Conservation (phyloP, 768 basidiomycete genomes). For the Lactifluus hygrophoroides region DNA sequence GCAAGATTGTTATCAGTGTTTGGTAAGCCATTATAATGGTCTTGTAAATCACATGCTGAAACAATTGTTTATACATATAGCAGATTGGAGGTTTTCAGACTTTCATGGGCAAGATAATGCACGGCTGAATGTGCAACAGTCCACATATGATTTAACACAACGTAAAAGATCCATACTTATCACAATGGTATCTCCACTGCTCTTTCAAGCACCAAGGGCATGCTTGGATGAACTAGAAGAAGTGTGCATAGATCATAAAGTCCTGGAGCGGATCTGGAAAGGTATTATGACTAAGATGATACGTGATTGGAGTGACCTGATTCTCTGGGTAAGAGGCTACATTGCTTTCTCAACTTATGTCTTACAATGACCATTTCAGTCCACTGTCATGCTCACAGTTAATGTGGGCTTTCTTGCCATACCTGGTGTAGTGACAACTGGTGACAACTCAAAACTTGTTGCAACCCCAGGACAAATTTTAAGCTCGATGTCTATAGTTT, state of each 20-base stretch:
- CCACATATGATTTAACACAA: too few species aligned
- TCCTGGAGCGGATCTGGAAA: neutral
- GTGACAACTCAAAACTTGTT: neutral
- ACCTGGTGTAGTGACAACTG: slow-evolving; percentile 1
- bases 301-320: neutral
- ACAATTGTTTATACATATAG: neutral
- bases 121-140: neutral
- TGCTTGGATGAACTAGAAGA: too few species aligned
- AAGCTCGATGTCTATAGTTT: slow-evolving; percentile 10
- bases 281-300: neutral
- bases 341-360: too few species aligned
- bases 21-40: too few species aligned
- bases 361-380: neutral
- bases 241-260: too few species aligned
- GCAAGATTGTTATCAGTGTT: too few species aligned
- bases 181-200: too few species aligned
- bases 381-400: slow-evolving; percentile 9
- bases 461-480: slow-evolving; percentile 2
- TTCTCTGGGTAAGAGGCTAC: neutral
- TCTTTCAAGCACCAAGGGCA: too few species aligned
- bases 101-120: neutral
- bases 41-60: too few species aligned
- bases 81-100: neutral
- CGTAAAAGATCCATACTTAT: too few species aligned
- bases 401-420: slow-evolving; percentile 15